Evolutionary conservation across 805 yeast genomes (phyloP).

Genomic region (Candida ulmi): DNA sequence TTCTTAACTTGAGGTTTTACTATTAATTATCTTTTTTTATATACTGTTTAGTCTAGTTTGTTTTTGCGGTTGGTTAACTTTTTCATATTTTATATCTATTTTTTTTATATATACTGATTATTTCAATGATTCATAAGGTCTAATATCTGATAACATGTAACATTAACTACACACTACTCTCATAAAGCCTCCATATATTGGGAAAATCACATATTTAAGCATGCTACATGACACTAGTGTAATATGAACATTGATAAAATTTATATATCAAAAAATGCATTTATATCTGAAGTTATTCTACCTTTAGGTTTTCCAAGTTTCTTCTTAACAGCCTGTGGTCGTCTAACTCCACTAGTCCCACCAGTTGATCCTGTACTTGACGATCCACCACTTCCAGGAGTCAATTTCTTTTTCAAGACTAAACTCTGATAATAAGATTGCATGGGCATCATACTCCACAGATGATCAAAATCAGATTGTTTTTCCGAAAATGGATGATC

Average conservation of each 20-base stretch:
- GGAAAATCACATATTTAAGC: too few relatives aligned
- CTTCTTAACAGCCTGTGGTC: constrained; percentile 1
- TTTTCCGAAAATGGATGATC: constrained; percentile 5
- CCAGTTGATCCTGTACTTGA: too few relatives aligned
- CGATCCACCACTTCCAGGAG: background rate
- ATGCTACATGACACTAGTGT: too few relatives aligned
- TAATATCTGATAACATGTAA: background rate
- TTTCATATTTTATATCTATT: background rate
- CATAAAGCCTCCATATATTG: too few relatives aligned
- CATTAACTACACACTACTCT: too few relatives aligned
- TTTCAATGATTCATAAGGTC: background rate
- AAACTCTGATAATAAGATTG: constrained; percentile 10
- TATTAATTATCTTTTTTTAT: background rate
- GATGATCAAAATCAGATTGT: constrained; percentile 7
- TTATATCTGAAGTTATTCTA: constrained; percentile 1
- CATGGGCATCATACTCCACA: constrained; percentile 16
- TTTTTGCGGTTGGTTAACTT: constrained; percentile 2
- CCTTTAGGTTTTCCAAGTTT: constrained; percentile 1
- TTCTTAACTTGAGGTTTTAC: background rate
- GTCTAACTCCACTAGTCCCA: background rate
- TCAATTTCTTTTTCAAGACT: constrained; percentile 8
- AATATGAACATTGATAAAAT: background rate
- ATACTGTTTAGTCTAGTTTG: constrained; percentile 1
- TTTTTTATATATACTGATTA: background rate
- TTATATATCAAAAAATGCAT: constrained; percentile 18